Evolutionary conservation across 2,329 filamentous ascomycete genomes (phyloP).

Genomic region (Colletotrichum spinosum): DNA sequence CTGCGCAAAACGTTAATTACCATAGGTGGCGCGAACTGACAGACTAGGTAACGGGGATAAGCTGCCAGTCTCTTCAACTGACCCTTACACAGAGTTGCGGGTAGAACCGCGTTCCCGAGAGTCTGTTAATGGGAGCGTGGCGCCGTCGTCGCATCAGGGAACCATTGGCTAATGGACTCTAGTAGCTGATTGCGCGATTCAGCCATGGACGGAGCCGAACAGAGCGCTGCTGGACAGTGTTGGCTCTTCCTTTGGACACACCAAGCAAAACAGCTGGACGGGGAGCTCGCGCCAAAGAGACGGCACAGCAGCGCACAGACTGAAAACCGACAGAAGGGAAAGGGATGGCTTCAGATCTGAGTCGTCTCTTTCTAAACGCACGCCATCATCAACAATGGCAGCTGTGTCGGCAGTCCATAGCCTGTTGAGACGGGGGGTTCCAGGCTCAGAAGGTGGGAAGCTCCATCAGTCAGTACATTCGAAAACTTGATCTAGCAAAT

Average conservation of each 20-base stretch:
- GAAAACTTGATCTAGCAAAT: background rate
- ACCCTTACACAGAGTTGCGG: constrained; percentile 7
- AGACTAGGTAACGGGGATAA: no score
- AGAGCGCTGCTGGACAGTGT: no score
- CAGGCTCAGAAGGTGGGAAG: background rate
- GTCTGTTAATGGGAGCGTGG: constrained; percentile 21
- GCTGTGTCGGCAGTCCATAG: background rate
- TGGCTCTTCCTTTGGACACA: no score
- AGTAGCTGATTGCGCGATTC: background rate
- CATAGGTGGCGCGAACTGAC: no score
- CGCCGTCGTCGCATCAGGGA: no score
- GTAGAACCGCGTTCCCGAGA: constrained; percentile 30
- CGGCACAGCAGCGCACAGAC: constrained; percentile 28
- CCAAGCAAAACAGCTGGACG: background rate
- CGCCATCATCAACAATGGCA: constrained; percentile 7
- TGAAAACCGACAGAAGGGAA: constrained; percentile 26
- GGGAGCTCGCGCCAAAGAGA: constrained; percentile 11
- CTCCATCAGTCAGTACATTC: no score
- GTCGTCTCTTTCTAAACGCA: constrained; percentile 22
- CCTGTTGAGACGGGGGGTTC: constrained; percentile 5
- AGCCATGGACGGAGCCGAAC: background rate
- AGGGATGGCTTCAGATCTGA: constrained; percentile 29
- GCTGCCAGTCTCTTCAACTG: background rate
- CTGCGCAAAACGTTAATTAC: background rate
- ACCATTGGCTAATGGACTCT: no score